Evolutionary conservation across 78 protist genomes (phyloP).

Genomic region (Polysphondylium violaceum): DNA sequence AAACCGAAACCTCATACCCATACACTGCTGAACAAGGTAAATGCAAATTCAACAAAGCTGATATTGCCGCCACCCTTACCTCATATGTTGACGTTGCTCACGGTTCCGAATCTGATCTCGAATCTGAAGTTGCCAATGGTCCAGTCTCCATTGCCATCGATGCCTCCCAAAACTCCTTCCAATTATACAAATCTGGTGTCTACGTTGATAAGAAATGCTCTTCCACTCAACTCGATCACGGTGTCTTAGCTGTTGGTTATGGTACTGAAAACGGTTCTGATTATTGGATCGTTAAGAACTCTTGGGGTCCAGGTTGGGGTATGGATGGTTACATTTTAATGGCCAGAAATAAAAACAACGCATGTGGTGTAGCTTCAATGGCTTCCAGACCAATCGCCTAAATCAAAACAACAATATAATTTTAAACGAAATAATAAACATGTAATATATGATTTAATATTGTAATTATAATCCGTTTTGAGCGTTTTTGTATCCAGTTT

Average conservation of each 20-base stretch:
- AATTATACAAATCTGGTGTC: constrained; percentile 89
- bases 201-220: constrained; percentile 80
- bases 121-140: neutral
- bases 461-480: no score
- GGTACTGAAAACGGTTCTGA: neutral
- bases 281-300: constrained; percentile 93
- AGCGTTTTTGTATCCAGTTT: no score
- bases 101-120: constrained; percentile 66
- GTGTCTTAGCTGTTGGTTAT: constrained; percentile 92
- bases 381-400: constrained; percentile 46
- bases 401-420: no score
- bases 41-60: constrained; percentile 37
- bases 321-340: constrained; percentile 48
- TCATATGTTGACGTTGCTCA: constrained; percentile 32
- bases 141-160: constrained; percentile 94
- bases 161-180: constrained; percentile 88
- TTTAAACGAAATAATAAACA: no score
- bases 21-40: constrained; percentile 78
- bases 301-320: constrained; percentile 90
- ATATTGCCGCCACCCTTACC: constrained; percentile 55
- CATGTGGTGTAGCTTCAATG: constrained; percentile 67
- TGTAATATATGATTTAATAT: no score
- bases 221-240: constrained; percentile 86
- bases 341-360: neutral
- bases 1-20: constrained; percentile 90